Evolutionary conservation across 2,329 filamentous ascomycete genomes (phyloP).

Genomic region (Pseudonectria foliicola): DNA sequence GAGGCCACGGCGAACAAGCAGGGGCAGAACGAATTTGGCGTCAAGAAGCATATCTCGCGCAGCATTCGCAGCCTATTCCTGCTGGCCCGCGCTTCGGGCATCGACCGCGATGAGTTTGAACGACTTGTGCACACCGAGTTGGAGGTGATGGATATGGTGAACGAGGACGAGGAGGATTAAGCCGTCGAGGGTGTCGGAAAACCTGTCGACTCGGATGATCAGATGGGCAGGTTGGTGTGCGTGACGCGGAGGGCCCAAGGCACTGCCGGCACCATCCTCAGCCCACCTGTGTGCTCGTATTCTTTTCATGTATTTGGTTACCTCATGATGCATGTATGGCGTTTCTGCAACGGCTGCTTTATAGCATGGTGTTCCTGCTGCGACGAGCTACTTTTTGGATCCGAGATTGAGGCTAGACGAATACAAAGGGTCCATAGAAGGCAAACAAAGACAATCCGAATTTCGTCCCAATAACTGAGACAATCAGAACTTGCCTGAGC

Average conservation of each 20-base stretch:
- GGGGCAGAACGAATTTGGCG: constrained; percentile 61
- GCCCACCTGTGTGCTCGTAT: too few relatives aligned
- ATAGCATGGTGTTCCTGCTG: not conserved
- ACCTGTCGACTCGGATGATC: too few relatives aligned
- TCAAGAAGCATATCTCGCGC: constrained; percentile 72
- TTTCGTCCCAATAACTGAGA: not conserved
- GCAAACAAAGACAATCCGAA: not conserved
- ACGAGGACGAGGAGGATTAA: constrained; percentile 46
- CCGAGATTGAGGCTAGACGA: not conserved
- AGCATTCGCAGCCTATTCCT: constrained; percentile 71
- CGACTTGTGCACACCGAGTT: constrained; percentile 64
- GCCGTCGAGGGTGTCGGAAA: too few relatives aligned
- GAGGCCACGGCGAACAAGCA: constrained; percentile 49
- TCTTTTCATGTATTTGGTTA: constrained; percentile 1
- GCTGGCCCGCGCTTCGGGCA: constrained; percentile 62
- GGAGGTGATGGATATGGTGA: constrained; percentile 61
- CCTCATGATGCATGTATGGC: constrained; percentile 16
- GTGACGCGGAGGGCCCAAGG: too few relatives aligned
- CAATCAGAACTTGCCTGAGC: too few relatives aligned
- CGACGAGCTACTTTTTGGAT: too few relatives aligned
- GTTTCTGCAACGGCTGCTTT: constrained; percentile 5
- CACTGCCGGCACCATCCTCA: too few relatives aligned
- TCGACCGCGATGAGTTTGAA: constrained; percentile 69
- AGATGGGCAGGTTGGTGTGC: too few relatives aligned
- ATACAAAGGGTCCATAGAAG: not conserved